Percentiles rank a stretch among this genome's conserved stretches.
phyloP scores from a whole-genome alignment of 2,329 filamentous ascomycete genomes.

The Nigrospora oryzae region DNA sequence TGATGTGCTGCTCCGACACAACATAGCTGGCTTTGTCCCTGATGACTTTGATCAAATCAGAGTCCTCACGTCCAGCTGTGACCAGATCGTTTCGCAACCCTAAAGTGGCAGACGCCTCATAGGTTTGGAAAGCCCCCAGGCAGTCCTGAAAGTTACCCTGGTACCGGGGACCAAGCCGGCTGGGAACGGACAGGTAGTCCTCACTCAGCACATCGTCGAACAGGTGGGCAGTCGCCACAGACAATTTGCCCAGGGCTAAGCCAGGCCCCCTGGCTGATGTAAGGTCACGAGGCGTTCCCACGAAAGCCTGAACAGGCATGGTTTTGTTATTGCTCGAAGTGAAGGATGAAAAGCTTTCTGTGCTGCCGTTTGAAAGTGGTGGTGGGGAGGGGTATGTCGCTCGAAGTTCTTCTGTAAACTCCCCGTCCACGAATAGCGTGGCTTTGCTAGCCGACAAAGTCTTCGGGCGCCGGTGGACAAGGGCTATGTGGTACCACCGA shows the following conservation, averaged over 20 bases:
- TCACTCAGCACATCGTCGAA: constrained; percentile 85
- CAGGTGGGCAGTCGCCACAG: constrained; percentile 79
- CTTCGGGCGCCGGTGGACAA: constrained; percentile 76
- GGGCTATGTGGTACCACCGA: constrained; percentile 86
- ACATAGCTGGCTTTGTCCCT: constrained; percentile 75
- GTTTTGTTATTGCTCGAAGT: constrained; percentile 48
- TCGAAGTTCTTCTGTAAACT: constrained; percentile 87
- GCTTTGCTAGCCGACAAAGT: constrained; percentile 72
- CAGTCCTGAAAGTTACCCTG: constrained; percentile 96
- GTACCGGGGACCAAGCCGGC: constrained; percentile 82
- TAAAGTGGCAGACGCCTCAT: constrained; percentile 82
- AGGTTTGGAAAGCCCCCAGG: constrained; percentile 91
- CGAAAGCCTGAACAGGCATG: constrained; percentile 77
- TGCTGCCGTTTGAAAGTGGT: constrained; percentile 51
- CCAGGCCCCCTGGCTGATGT: constrained; percentile 68
- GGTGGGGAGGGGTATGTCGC: constrained; percentile 79
- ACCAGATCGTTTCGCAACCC: constrained; percentile 87
- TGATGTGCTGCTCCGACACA: constrained; percentile 70
- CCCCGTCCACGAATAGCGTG: constrained; percentile 82
- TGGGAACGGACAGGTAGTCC: constrained; percentile 85
- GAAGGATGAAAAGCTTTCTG: constrained; percentile 64
- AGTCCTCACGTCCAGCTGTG: constrained; percentile 85
- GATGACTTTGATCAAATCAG: constrained; percentile 85
- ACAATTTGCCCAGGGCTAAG: constrained; percentile 73
- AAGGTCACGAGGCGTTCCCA: constrained; percentile 86